Evolutionary conservation across 495 filamentous ascomycete genomes (phyloP), one percentile per base, ranked within the genome.

Genomic region (Trichocladium antarcticum): DNA sequence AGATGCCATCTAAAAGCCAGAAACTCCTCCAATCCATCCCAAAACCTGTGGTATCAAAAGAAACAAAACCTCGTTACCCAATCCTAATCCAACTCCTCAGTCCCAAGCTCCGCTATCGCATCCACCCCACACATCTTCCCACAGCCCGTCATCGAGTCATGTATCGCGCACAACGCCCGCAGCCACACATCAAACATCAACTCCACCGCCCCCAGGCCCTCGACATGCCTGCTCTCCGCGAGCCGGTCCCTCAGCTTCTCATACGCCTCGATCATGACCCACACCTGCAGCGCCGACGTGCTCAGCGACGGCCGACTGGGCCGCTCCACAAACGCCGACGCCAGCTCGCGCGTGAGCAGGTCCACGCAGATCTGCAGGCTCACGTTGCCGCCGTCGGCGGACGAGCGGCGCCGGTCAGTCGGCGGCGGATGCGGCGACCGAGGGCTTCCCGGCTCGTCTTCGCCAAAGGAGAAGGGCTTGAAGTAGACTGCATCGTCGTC

Each of bases 261-360:
- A 42, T 74, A 74, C 24, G 70, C 70, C 53, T 73, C 70, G 39
- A 74, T 74, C 71, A 74, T 73, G 14, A 67, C 62, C 68, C 68
- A 70, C 8, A 76, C 77, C 69, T 62, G 81, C 66, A 66, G 71
- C 61, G 67, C 78, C 67, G 61, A 79, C 52, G 56, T 78, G 68
- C 68, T 64, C 4, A 6, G 11, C 4, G 51, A 54, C 1, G 56
- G 31, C 2, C 58, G 53, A n/a, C 42, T 40, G 1, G 53, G 54
- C 27, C 56, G 50, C 32, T 55, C 53, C 8, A 51, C 48, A 0
- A 68, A 37, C 0, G 64, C 61, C 3, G 69, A 64, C 0, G 68
- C 62, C 9, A 74, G 53, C 15, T 74, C 71, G 8, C 57, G 55
- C n/a, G 63, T 68, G 2, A 74, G 58, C 0, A 74, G 55, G 42